Evolutionary conservation across 768 basidiomycete genomes (phyloP).

Genomic region (Piloderma croceum): DNA sequence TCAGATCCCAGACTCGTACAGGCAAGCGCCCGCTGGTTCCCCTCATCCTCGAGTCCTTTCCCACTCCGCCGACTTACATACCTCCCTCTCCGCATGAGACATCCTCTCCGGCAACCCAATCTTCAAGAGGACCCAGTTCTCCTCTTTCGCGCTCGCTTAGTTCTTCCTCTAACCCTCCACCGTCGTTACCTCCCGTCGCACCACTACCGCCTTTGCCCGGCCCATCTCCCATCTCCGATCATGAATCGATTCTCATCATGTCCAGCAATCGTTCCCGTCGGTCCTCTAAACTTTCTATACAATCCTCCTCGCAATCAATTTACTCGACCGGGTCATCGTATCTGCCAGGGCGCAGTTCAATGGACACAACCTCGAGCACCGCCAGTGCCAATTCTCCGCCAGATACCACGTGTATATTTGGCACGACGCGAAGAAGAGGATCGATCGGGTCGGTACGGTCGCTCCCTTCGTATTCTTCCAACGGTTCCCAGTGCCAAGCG

Average conservation of each 20-base stretch:
- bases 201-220: constrained; percentile 67
- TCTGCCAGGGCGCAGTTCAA: not conserved
- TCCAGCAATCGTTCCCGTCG: constrained; percentile 31
- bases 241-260: constrained; percentile 41
- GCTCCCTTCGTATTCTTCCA: not conserved
- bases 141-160: too few species aligned
- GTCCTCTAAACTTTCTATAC: constrained; percentile 20
- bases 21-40: constrained; percentile 29
- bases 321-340: constrained; percentile 10
- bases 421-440: constrained; percentile 3
- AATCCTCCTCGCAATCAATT: constrained; percentile 20
- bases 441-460: constrained; percentile 7
- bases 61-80: constrained; percentile 30
- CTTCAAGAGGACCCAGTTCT: too few species aligned
- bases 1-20: constrained; percentile 5
- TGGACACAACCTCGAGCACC: not conserved
- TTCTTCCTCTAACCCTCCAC: constrained; percentile 9
- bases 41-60: constrained; percentile 33
- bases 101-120: too few species aligned
- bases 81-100: constrained; percentile 21
- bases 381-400: not conserved
- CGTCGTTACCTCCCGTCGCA: constrained; percentile 39
- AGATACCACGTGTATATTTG: not conserved
- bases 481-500: constrained; percentile 8
- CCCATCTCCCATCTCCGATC: constrained; percentile 48